Evolutionary conservation across 805 yeast genomes (phyloP).

Genomic region (Pichia eremophila): DNA sequence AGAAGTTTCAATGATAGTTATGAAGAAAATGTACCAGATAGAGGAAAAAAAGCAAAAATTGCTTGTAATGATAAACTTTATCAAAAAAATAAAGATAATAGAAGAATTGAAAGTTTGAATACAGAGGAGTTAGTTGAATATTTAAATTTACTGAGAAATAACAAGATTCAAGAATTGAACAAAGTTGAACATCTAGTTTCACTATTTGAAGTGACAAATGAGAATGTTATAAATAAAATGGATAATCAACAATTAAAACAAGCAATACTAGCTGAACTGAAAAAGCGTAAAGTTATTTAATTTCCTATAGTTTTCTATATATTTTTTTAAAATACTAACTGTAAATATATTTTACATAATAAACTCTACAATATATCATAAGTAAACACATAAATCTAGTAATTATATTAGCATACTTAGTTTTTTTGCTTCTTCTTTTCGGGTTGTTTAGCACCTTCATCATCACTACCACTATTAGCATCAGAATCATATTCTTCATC

Average conservation of each 20-base stretch:
- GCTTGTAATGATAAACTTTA: conserved; percentile 1
- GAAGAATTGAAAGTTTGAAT: not conserved
- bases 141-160: not conserved
- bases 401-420: not conserved
- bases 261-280: conserved; percentile 3
- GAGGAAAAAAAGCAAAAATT: not conserved
- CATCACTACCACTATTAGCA: conserved; percentile 27
- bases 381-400: too few species aligned
- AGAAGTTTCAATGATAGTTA: not conserved
- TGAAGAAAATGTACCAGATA: not conserved
- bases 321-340: not conserved
- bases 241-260: conserved; percentile 2
- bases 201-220: conserved; percentile 5
- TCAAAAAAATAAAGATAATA: not conserved
- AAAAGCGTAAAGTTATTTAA: conserved; percentile 4
- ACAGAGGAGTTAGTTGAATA: conserved; percentile 1
- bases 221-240: conserved; percentile 3
- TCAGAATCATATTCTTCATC: conserved; percentile 68
- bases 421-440: conserved; percentile 12
- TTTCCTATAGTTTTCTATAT: not conserved
- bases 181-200: conserved; percentile 6
- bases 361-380: not conserved
- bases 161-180: conserved; percentile 4
- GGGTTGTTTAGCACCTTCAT: conserved; percentile 16
- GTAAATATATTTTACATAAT: not conserved